Evolutionary conservation across 1,284 basidiomycete species (phyloP).

Genomic region (Cystobasidium slooffiae): DNA sequence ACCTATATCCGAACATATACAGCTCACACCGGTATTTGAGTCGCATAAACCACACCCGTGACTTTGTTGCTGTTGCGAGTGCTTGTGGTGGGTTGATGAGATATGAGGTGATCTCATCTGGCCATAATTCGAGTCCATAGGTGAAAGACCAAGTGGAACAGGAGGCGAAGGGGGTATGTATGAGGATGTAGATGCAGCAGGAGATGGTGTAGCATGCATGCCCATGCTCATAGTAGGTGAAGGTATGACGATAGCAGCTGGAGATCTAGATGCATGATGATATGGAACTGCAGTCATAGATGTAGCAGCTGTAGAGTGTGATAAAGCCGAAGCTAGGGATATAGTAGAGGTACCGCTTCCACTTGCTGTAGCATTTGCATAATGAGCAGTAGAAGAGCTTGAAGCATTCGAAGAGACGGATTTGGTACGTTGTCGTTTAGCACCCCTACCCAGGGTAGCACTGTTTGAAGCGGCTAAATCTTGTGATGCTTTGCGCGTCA

Average conservation of each 20-base stretch:
- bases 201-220: slow-evolving; percentile 19
- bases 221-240: neutral
- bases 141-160: slow-evolving; percentile 18
- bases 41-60: slow-evolving; percentile 35
- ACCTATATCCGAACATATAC: slow-evolving; percentile 40
- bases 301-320: neutral
- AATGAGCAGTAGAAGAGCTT: slow-evolving; percentile 13
- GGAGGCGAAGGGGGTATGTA: slow-evolving; percentile 25
- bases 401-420: slow-evolving; percentile 33
- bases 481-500: slow-evolving; percentile 10
- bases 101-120: neutral
- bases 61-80: neutral
- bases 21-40: neutral
- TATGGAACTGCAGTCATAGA: neutral
- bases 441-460: neutral
- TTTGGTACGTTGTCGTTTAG: slow-evolving; percentile 29
- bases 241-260: slow-evolving; percentile 14
- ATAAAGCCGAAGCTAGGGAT: neutral
- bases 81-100: neutral
- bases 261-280: slow-evolving; percentile 4
- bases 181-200: slow-evolving; percentile 18
- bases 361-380: neutral
- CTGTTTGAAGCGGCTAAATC: neutral
- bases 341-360: neutral
- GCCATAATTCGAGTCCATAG: neutral